Evolutionary conservation across 2,329 filamentous ascomycete species (phyloP).

Genomic region (Aphanocladium album): DNA sequence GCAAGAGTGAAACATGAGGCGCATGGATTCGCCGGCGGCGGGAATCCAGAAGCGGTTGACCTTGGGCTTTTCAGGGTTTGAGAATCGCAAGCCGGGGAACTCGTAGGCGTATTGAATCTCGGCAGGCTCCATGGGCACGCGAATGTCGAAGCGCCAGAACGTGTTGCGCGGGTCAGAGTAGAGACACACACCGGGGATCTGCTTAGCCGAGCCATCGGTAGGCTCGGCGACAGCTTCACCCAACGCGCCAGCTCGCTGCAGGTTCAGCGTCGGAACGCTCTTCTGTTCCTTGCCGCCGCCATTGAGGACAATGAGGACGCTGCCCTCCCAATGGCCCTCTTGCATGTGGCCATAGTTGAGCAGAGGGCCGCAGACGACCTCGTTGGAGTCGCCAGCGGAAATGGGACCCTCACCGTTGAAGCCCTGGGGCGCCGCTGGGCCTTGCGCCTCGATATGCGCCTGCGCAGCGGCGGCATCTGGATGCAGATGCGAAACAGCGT

Average conservation of each 20-base stretch:
- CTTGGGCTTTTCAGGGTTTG: conserved; percentile 49
- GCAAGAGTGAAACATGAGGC: conserved; percentile 97
- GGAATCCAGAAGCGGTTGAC: conserved; percentile 80
- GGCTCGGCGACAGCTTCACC: conserved; percentile 23
- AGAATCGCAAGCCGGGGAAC: conserved; percentile 61
- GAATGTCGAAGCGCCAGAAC: conserved; percentile 88
- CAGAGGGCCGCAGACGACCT: conserved; percentile 67
- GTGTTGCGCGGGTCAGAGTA: conserved; percentile 66
- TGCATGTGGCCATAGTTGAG: conserved; percentile 76
- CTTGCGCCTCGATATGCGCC: conserved; percentile 21
- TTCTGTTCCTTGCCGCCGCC: conserved; percentile 60
- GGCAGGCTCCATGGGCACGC: conserved; percentile 63
- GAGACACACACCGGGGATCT: conserved; percentile 52
- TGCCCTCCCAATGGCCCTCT: conserved; percentile 72
- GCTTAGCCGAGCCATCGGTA: neutral
- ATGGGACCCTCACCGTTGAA: conserved; percentile 15
- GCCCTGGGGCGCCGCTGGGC: conserved; percentile 13
- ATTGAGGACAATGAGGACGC: conserved; percentile 75
- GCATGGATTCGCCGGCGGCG: conserved; percentile 79
- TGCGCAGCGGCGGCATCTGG: conserved; percentile 45
- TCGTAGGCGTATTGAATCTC: conserved; percentile 78
- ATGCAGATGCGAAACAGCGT: conserved; percentile 40
- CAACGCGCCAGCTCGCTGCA: conserved; percentile 40
- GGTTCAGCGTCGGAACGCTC: conserved; percentile 52
- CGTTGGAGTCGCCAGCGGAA: conserved; percentile 40